Percentiles rank a stretch among this genome's conserved stretches.
phyloP scores from a whole-genome alignment of 2,329 filamentous ascomycete species.

The Blumeriella jaapii region DNA sequence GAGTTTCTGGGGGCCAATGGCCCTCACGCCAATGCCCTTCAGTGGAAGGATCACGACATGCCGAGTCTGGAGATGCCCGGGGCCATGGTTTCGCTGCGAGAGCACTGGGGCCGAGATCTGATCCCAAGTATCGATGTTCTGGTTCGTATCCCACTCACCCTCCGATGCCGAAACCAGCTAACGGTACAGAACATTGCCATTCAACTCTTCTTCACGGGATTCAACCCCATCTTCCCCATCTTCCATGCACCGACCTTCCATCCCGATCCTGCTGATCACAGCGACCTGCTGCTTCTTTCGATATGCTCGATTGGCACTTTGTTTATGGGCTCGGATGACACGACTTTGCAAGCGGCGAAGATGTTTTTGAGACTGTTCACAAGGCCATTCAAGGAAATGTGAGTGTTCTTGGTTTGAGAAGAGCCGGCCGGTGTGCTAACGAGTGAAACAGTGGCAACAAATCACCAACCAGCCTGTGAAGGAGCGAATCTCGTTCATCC shows the following conservation, averaged over 20 bases:
- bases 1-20: constrained; percentile 1
- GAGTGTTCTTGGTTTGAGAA: no score
- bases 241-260: constrained; percentile 12
- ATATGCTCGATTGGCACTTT: constrained; percentile 13
- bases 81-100: background rate
- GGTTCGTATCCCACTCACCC: background rate
- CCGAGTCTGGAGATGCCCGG: constrained; percentile 3
- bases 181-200: constrained; percentile 3
- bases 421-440: no score
- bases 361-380: constrained; percentile 13
- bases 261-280: constrained; percentile 7
- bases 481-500: constrained; percentile 4
- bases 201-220: constrained; percentile 8
- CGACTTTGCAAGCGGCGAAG: constrained; percentile 5
- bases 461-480: constrained; percentile 1
- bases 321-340: constrained; percentile 5
- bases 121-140: constrained; percentile 1
- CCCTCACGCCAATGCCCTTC: background rate
- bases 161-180: background rate
- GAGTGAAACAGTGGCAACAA: constrained; percentile 6
- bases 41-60: constrained; percentile 5
- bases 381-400: constrained; percentile 10
- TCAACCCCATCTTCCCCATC: constrained; percentile 13
- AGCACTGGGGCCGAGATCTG: constrained; percentile 1
- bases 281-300: constrained; percentile 10